phyloP scores from a whole-genome alignment of 495 filamentous ascomycete genomes.

The Neurospora pannonica region DNA sequence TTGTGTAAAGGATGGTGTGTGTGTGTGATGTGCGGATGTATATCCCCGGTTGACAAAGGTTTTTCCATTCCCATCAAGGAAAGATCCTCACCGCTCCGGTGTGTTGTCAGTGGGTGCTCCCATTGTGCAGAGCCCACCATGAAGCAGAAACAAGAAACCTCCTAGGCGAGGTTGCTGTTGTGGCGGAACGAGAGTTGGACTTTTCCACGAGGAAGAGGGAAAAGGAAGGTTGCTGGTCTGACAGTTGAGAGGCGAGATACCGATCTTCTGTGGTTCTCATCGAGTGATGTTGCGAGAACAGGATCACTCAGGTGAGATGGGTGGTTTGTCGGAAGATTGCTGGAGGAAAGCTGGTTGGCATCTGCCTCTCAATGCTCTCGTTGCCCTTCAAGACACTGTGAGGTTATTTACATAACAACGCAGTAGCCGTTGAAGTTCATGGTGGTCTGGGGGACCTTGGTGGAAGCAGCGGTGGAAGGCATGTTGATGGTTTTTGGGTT shows the following conservation, averaged over 20 bases:
- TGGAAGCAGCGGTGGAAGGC: slow-evolving; percentile 24
- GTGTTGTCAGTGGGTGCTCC: background rate
- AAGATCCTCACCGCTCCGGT: background rate
- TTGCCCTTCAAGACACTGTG: background rate
- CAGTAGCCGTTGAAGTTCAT: slow-evolving; percentile 25
- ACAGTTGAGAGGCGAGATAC: background rate
- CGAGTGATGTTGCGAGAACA: background rate
- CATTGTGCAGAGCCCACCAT: background rate
- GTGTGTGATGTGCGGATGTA: background rate
- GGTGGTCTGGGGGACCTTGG: slow-evolving; percentile 22
- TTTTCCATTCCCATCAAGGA: background rate
- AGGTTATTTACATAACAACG: slow-evolving; percentile 30
- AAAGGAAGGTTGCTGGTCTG: background rate
- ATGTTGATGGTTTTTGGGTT: slow-evolving; percentile 23
- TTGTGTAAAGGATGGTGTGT: background rate
- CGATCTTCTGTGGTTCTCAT: background rate
- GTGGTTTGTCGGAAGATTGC: background rate
- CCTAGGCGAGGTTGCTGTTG: background rate
- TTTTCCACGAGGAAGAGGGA: background rate
- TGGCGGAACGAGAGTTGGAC: background rate
- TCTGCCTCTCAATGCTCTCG: background rate
- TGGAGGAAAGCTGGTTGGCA: background rate
- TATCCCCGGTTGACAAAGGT: background rate
- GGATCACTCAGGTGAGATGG: background rate
- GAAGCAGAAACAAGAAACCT: background rate